Evolutionary conservation across 805 yeast genomes (phyloP).

Genomic region (Candida sphagnicola): DNA sequence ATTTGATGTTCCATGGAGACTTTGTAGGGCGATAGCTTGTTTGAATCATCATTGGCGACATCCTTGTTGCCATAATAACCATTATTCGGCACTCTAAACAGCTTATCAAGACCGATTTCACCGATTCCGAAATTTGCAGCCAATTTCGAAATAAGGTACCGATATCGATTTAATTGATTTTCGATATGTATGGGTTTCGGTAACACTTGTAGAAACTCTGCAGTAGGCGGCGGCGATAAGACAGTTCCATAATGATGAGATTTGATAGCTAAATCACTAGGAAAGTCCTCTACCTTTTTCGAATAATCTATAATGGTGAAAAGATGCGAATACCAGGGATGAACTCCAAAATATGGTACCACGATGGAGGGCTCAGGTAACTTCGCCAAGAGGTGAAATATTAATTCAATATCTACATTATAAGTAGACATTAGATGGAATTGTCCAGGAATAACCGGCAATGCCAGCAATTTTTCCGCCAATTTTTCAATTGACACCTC

Average conservation of each 20-base stretch:
- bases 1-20: conserved; percentile 68
- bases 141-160: conserved; percentile 13
- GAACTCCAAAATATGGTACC: conserved; percentile 65
- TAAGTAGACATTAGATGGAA: conserved; percentile 40
- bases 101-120: conserved; percentile 86
- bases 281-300: background rate
- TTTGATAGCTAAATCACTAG: too few relatives aligned
- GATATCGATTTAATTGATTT: conserved; percentile 29
- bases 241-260: conserved; percentile 66
- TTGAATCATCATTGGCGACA: conserved; percentile 6
- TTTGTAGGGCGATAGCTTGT: conserved; percentile 37
- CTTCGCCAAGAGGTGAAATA: conserved; percentile 16
- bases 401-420: conserved; percentile 26
- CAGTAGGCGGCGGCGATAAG: conserved; percentile 37
- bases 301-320: conserved; percentile 40
- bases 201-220: conserved; percentile 39
- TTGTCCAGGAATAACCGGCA: conserved; percentile 5
- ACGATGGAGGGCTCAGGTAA: conserved; percentile 13
- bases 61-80: conserved; percentile 47
- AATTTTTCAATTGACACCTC: conserved; percentile 7
- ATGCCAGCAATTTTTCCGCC: conserved; percentile 9
- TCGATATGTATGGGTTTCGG: conserved; percentile 59
- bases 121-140: conserved; percentile 54
- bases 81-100: conserved; percentile 59
- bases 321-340: conserved; percentile 87